Base-by-base conservation (phyloP, 805 yeast species). In the Yarrowia sp. region DNA sequence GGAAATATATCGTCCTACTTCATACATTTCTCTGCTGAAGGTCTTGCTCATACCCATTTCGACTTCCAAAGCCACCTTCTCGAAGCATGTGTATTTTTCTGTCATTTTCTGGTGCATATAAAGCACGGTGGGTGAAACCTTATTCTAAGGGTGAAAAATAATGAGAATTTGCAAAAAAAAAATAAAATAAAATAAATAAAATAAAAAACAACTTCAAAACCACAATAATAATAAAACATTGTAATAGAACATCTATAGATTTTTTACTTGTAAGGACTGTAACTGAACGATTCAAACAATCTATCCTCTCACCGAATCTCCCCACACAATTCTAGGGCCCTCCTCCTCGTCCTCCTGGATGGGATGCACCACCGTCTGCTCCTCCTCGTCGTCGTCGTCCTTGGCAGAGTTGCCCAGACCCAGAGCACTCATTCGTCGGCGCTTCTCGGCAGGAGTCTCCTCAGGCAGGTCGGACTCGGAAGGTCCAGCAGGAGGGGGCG, bases 271-370 rank as follows among this genome's bases (percentile, higher is more conserved):
- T 24, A 18, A 16, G 27, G 35, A 44, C 3, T 3, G 35, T 13
- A 27, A 27, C 29, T 27, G n/a, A n/a, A n/a, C 29, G 12, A 27
- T 27, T 18, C 33, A 25, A 25, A 25, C 22, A 12, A 3, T 32
- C 47, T 38, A 39, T 16, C 61, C 61, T 19, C 61, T 4, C 29
- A 55, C 47, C 0, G 4, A 13, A 21, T 55, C 61, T 0, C 41
- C 21, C 63, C 56, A 24, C 7, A 29, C 38, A 44, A 33, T 42
- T 14, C 59, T n/a, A 1, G 32, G 60, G 16, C 36, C 63, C 2
- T 62, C 64, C 27, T 63, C 65, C n/a, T 38, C 62, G 7, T 53
- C 59, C n/a, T 62, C 65, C 29, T 25, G 41, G 33, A 63, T 62
- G 19, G 64, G 61, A 29, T 53, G 64, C 33, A 59, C 58, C 16